Conservation (phyloP, 805 yeast genomes). For the Candida oleophila region DNA sequence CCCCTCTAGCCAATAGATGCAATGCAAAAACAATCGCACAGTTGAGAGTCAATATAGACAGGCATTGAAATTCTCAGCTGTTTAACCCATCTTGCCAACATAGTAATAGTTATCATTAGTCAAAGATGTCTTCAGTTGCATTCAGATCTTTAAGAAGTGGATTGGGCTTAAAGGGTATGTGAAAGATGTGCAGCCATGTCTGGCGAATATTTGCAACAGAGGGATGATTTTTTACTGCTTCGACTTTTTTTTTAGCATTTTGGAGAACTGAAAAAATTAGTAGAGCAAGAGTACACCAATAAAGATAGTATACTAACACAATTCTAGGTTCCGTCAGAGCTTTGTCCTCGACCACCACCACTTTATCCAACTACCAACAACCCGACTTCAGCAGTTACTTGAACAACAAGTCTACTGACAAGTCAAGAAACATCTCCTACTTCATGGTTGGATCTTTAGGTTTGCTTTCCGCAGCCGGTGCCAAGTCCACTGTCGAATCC, state of each 20-base stretch:
- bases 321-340: constrained; percentile 42
- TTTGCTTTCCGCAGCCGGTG: constrained; percentile 86
- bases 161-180: constrained; percentile 41
- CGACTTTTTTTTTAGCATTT: too few relatives aligned
- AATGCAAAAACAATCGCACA: constrained; percentile 7
- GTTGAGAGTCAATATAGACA: constrained; percentile 1
- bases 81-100: background rate
- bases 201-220: too few relatives aligned
- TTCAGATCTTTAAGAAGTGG: constrained; percentile 46
- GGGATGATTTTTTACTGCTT: too few relatives aligned
- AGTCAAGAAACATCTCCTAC: constrained; percentile 81
- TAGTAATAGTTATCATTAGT: background rate
- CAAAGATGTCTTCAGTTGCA: constrained; percentile 39
- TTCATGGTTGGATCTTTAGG: constrained; percentile 98
- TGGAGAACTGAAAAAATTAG: too few relatives aligned
- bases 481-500: constrained; percentile 92
- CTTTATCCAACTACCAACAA: constrained; percentile 79
- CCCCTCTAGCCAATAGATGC: constrained; percentile 12
- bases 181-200: too few relatives aligned
- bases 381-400: constrained; percentile 86
- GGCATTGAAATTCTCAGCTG: constrained; percentile 1
- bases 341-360: constrained; percentile 50
- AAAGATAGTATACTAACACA: constrained; percentile 24
- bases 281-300: too few relatives aligned
- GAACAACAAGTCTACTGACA: constrained; percentile 68